Conservation (phyloP, 768 basidiomycete genomes). For the Austroboletus eburneus region DNA sequence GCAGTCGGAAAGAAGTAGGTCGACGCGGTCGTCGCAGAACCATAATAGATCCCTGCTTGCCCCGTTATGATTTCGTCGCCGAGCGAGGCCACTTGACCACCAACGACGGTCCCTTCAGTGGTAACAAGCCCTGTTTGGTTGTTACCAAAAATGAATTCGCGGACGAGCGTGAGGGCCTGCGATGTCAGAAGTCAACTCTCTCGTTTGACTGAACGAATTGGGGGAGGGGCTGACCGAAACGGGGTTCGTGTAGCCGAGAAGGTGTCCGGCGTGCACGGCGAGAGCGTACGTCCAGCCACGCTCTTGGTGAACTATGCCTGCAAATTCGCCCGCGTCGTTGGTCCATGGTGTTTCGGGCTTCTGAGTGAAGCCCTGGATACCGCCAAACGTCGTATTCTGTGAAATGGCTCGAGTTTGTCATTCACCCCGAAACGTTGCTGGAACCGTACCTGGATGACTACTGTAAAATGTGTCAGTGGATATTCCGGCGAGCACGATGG, state of each 20-base stretch:
- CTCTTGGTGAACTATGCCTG: constrained; percentile 72
- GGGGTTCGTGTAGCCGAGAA: constrained; percentile 36
- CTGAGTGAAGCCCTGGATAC: constrained; percentile 68
- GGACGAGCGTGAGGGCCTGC: constrained; percentile 57
- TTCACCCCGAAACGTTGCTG: neutral
- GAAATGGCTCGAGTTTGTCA: neutral
- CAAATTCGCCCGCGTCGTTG: constrained; percentile 53
- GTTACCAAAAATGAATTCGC: constrained; percentile 64
- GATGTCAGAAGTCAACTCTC: neutral
- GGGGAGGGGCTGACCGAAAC: constrained; percentile 38
- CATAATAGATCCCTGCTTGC: constrained; percentile 52
- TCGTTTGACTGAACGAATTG: neutral
- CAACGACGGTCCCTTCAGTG: constrained; percentile 29
- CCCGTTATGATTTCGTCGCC: constrained; percentile 49
- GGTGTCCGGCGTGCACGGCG: constrained; percentile 37
- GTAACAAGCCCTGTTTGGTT: constrained; percentile 57
- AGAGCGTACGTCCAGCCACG: constrained; percentile 51
- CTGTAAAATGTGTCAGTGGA: constrained; percentile 29
- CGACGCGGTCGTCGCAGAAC: constrained; percentile 44
- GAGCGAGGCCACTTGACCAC: constrained; percentile 48
- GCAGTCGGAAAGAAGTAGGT: constrained; percentile 53
- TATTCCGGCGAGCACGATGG: neutral
- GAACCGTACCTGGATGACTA: constrained; percentile 49
- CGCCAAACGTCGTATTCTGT: constrained; percentile 77
- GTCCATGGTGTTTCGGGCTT: constrained; percentile 66